Base-by-base conservation (phyloP, 1,139 yeast genomes). In the Starmera stellimalicola region DNA sequence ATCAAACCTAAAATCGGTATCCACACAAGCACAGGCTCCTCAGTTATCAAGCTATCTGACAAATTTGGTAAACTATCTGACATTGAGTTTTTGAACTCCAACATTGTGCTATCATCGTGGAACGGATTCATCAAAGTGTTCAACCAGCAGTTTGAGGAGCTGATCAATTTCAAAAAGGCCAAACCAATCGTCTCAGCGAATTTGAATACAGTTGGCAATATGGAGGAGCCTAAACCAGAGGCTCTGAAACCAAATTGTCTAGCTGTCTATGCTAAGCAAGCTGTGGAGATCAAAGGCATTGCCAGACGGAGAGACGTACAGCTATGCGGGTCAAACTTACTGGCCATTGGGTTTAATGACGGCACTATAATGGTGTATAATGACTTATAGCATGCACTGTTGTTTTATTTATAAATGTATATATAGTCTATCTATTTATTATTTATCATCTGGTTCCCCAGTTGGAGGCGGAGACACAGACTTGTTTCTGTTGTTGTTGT, bases 321-420 rank as follows among this genome's bases (percentile, higher is more conserved):
- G 16, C 24, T 42, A 8, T 24, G 41, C 0, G 33, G 36, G 11
- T 40, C 42, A 3, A 33, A 43, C 6, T 37, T 54, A 26, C 37
- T 61, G n/a, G 47, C 58, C 22, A 54, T 54, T 1, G 70, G 69
- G 0, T 67, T 58, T 41, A 60, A 55, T 29, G 70, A 65, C 45
- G 71, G 72, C 3, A 52, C 55, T 3, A 46, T 59, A n/a, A 40
- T 47, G 20, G 41, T 49, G 4, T 54, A 53, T 37, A 42, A 37
- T 8, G 39, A 43, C 18, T 15, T 40, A 14, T 39, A 17, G 22
- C 15, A 12, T 28, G 16, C 14, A 28, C 6, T 16, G 5, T 26
- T n/a, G 14, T 5, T 10, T 12, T 25, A 25, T 25, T 9, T 25
- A 16, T 27, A 18, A 8, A 2, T 9, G n/a, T 15, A 17, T 16